Evolutionary conservation across 2,329 filamentous ascomycete species (phyloP), one percentile per base, ranked within the genome.

Genomic region (Alternaria metachromatica): DNA sequence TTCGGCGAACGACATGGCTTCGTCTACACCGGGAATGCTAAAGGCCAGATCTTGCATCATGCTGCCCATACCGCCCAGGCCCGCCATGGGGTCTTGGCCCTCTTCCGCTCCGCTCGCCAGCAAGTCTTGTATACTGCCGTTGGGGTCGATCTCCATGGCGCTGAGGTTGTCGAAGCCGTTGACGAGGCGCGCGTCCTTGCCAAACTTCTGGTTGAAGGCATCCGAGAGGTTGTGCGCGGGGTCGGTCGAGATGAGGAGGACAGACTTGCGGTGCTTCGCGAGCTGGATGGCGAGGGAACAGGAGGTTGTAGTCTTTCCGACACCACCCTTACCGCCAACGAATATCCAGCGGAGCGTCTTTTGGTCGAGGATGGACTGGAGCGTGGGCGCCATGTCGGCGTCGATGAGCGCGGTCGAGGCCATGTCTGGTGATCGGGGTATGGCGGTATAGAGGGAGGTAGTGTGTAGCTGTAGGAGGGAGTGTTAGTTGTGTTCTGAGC

Each of bases 11-110:
- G 94, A 97, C 96, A 99, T 99, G 81, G 96, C 96, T 83, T 99
- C 96, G 80, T 99, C 96, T 67, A 99, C 97, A 83, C 96, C 96
- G 18, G 96, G 96, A 67, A 99, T 99, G 70, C 93, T 94, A 82
- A 98, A 97, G 0, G 96, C 96, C 70, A 99, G 86, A 81, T 99
- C 96, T 83, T 99, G 96, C 92, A 98, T 97, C 94, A 98, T 97
- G 72, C 91, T 92, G 25, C 95, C 94, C 84, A 97, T 89, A 4
- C 88, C 89, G 15, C 86, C 77, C 65, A 90, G 74, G 10, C 90
- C 90, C 55, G 87, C 87, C 84, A 92, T 89, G 44, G 89, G 89
- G 69, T 94, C 92, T 70, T 89, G 86, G 3, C 85, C 87, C 25
- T 86, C 88, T 54, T 92, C 92, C 18, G 93, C 93, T 46, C 88